phyloP scores from a whole-genome alignment of 352 stramenopile genomes.

The Phytophthora vignae region DNA sequence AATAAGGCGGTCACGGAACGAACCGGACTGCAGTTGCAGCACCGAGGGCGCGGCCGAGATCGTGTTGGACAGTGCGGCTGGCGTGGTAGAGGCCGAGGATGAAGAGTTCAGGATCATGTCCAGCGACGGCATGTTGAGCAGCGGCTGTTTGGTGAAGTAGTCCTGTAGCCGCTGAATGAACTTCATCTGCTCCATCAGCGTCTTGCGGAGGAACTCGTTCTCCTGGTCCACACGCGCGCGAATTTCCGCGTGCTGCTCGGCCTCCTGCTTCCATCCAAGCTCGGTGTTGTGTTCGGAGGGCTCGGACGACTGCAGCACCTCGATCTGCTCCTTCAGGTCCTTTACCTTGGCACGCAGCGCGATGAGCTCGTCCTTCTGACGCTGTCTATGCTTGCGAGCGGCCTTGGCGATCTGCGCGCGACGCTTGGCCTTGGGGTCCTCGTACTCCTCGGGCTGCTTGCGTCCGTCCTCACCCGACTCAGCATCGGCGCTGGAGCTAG shows the following conservation, averaged over 20 bases:
- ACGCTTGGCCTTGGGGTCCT: constrained; percentile 88
- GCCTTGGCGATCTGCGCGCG: constrained; percentile 90
- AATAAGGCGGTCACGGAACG: constrained; percentile 81
- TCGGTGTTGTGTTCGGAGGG: constrained; percentile 91
- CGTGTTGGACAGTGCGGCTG: constrained; percentile 71
- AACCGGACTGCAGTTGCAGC: constrained; percentile 79
- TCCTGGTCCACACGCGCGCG: constrained; percentile 89
- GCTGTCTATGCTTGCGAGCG: constrained; percentile 87
- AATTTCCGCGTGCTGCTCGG: constrained; percentile 89
- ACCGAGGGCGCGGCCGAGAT: constrained; percentile 64
- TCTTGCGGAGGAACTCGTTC: constrained; percentile 91
- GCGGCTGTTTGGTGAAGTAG: constrained; percentile 91
- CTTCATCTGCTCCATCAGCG: constrained; percentile 93
- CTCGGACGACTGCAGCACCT: constrained; percentile 89
- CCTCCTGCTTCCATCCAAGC: constrained; percentile 90
- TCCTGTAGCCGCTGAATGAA: constrained; percentile 91
- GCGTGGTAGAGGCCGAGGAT: constrained; percentile 63
- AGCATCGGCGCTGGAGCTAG: constrained; percentile 46
- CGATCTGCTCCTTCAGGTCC: constrained; percentile 91
- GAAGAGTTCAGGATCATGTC: constrained; percentile 89
- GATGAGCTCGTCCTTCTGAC: constrained; percentile 90
- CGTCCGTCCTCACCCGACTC: constrained; percentile 68
- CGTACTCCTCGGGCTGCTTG: constrained; percentile 79
- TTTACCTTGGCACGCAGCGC: constrained; percentile 88
- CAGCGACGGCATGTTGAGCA: constrained; percentile 90